phyloP scores from a whole-genome alignment of 1,284 basidiomycete genomes.

The Kalmanozyma brasiliensis region DNA sequence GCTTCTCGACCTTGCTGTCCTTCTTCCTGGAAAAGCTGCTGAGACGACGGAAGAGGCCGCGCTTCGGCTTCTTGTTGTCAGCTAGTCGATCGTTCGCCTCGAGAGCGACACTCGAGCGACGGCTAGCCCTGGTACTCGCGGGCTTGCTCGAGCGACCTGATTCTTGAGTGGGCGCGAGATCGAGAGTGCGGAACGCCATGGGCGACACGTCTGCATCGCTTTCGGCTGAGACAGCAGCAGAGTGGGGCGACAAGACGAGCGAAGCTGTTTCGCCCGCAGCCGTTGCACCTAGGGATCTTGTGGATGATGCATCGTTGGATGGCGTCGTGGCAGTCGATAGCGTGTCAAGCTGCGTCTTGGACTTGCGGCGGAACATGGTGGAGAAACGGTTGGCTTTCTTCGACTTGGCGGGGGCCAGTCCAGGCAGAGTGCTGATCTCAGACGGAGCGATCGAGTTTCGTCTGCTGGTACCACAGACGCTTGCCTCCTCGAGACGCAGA shows the following conservation, averaged over 20 bases:
- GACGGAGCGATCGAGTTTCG: slow-evolving; percentile 25
- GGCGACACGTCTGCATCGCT: slow-evolving; percentile 43
- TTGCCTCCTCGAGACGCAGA: slow-evolving; percentile 7
- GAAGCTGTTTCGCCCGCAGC: slow-evolving; percentile 17
- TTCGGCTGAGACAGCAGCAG: slow-evolving; percentile 25
- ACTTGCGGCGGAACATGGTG: slow-evolving; percentile 26
- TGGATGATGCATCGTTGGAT: slow-evolving; percentile 3
- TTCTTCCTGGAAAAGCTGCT: slow-evolving; percentile 43
- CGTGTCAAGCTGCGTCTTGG: slow-evolving; percentile 17
- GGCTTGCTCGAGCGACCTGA: slow-evolving; percentile 7
- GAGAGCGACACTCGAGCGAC: slow-evolving; percentile 20
- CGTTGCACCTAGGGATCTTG: slow-evolving; percentile 17
- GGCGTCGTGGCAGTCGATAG: neutral
- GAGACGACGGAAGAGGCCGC: slow-evolving; percentile 38
- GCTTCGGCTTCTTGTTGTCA: slow-evolving; percentile 24
- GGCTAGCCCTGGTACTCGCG: slow-evolving; percentile 16
- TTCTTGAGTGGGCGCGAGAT: slow-evolving; percentile 18
- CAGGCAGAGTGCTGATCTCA: slow-evolving; percentile 6
- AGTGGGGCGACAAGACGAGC: slow-evolving; percentile 23
- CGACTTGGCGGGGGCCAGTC: slow-evolving; percentile 10
- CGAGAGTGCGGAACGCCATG: slow-evolving; percentile 28
- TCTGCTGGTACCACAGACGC: slow-evolving; percentile 6
- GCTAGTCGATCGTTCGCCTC: slow-evolving; percentile 8
- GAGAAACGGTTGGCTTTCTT: slow-evolving; percentile 24
- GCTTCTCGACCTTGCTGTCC: slow-evolving; percentile 27